phyloP scores from a whole-genome alignment of 345 rosid species.

The Citrus medica region DNA sequence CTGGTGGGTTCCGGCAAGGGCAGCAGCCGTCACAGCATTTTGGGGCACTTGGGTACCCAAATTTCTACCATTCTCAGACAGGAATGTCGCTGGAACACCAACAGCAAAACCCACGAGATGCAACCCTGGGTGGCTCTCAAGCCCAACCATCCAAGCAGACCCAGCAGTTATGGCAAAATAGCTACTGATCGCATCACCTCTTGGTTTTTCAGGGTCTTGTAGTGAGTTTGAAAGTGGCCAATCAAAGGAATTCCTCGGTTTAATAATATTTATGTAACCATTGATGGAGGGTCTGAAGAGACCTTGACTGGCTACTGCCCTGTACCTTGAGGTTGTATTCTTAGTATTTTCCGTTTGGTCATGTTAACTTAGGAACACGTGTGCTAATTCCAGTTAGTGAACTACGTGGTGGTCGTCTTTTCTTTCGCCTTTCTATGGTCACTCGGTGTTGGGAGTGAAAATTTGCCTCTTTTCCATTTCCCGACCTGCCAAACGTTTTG shows the following conservation, averaged over 20 bases:
- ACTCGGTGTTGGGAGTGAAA: constrained; percentile 12
- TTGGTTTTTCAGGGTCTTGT: constrained; percentile 55
- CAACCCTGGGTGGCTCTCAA: constrained; percentile 55
- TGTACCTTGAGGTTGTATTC: constrained; percentile 53
- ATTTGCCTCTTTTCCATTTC: background rate
- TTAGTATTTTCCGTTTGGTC: constrained; percentile 35
- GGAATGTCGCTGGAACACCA: constrained; percentile 82
- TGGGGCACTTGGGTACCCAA: constrained; percentile 76
- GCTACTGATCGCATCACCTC: constrained; percentile 56
- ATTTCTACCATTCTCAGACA: constrained; percentile 73
- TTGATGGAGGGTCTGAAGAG: constrained; percentile 21
- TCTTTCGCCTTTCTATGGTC: background rate
- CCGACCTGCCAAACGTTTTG: background rate
- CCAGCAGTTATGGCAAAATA: constrained; percentile 93
- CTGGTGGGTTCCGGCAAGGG: constrained; percentile 71
- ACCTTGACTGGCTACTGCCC: constrained; percentile 42
- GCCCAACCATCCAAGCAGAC: constrained; percentile 83
- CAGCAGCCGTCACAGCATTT: constrained; percentile 92
- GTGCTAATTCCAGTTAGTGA: constrained; percentile 54
- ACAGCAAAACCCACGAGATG: constrained; percentile 89
- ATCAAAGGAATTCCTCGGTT: constrained; percentile 22
- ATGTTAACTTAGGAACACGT: constrained; percentile 50
- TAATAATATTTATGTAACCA: background rate
- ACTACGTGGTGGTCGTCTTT: background rate
- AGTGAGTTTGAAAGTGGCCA: constrained; percentile 41